Evolutionary conservation across 805 yeast species (phyloP).

Genomic region (Kuraishia piskuri): DNA sequence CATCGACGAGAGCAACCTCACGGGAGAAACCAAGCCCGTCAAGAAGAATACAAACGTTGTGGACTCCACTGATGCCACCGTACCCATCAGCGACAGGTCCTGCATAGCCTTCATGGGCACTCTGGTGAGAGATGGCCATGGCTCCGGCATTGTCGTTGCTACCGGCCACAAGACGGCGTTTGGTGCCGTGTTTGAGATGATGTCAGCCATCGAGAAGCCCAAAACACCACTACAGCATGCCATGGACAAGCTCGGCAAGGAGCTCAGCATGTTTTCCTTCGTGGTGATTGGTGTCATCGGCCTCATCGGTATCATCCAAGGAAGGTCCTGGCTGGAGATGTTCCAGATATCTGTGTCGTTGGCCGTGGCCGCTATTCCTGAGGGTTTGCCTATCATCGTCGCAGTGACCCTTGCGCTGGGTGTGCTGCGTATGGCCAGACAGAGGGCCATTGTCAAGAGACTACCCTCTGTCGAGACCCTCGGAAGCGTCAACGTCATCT

Average conservation of each 20-base stretch:
- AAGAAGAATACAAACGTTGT: conserved; percentile 49
- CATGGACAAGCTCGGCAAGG: conserved; percentile 94
- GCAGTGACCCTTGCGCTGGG: conserved; percentile 96
- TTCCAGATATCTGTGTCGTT: conserved; percentile 94
- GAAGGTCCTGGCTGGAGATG: conserved; percentile 95
- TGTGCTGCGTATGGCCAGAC: conserved; percentile 90
- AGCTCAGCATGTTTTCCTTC: conserved; percentile 77
- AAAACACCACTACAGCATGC: conserved; percentile 93
- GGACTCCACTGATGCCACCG: conserved; percentile 21
- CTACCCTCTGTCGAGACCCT: conserved; percentile 92
- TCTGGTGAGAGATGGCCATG: conserved; percentile 91
- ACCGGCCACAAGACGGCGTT: conserved; percentile 87
- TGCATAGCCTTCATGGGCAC: conserved; percentile 97
- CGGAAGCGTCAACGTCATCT: conserved; percentile 89
- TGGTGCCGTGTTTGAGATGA: conserved; percentile 92
- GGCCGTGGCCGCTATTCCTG: conserved; percentile 99
- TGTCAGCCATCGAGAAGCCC: conserved; percentile 92
- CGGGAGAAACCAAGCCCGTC: conserved; percentile 93
- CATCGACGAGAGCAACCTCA: conserved; percentile 88
- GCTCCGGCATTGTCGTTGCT: conserved; percentile 86
- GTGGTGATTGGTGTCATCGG: conserved; percentile 88
- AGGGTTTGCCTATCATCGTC: conserved; percentile 95
- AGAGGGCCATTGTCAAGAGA: conserved; percentile 89
- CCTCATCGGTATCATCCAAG: conserved; percentile 81
- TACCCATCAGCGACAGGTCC: conserved; percentile 60